Evolutionary conservation across 352 stramenopile species (phyloP), one percentile per base, ranked within the genome.

Genomic region (Globisporangium sylvaticum): DNA sequence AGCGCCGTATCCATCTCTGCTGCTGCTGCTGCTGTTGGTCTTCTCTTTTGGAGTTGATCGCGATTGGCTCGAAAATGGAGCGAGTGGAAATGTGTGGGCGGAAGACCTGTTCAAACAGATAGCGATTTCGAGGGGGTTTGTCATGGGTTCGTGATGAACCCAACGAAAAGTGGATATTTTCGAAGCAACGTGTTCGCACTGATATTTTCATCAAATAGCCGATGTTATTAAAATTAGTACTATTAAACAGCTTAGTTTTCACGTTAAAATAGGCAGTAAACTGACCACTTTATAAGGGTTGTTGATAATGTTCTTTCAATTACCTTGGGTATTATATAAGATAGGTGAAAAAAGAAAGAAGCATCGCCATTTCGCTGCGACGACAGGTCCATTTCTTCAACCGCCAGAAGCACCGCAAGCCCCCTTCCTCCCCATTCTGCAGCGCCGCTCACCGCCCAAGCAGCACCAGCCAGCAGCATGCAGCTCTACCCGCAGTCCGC

Each of bases 1-100:
- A 98, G 77, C 64, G 83, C 77, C 55, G 88, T 81, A 80, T 98
- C 95, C 75, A 94, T 94, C 3, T 61, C 58, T 10, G 24, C 34
- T 62, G 29, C 50, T 48, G 31, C 20, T 34, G 31, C n/a, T 56
- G 60, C n/a, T 60, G n/a, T 1, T 68, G 24, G 71, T 55, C n/a
- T 39, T 31, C 18, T 14, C 50, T 27, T 32, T 32, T 15, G 24
- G 22, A 32, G 9, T 29, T 32, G 50, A 56, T n/a, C 15, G 24
- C 50, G 50, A 54, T 34, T 57, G 52, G 24, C 50, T 32, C 22
- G 24, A 32, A 12, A 7, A 32, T 56, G 50, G 10, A 56, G 50
- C 8, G 54, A 24, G 25, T 4, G 7, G 7, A 61, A 48, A 48
- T n/a, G 48, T 61, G 29, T 27, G 18, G 9, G 37, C 37, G 10